A percentile compares a stretch with the other conserved stretches of the same genome.
phyloP scores from a whole-genome alignment of 352 stramenopile species.

The Globisporangium spiculum region DNA sequence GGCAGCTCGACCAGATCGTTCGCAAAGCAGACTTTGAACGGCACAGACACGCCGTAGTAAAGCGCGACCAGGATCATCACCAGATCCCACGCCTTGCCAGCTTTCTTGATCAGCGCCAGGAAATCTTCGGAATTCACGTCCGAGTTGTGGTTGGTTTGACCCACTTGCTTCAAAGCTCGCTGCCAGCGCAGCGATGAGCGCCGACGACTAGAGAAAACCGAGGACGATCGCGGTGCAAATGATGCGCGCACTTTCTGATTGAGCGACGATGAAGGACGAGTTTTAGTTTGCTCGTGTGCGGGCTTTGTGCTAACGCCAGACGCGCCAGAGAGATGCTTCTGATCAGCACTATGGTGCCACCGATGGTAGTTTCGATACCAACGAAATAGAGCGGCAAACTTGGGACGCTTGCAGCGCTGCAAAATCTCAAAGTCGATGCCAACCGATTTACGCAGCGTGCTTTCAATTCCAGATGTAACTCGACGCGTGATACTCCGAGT shows the following conservation, averaged over 20 bases:
- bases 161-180: background rate
- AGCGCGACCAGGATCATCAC: constrained; percentile 40
- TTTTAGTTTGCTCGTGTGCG: background rate
- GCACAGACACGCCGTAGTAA: constrained; percentile 41
- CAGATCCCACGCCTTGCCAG: constrained; percentile 47
- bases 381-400: constrained; percentile 40
- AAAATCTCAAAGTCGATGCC: constrained; percentile 63
- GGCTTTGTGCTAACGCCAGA: background rate
- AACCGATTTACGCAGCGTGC: constrained; percentile 17
- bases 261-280: background rate
- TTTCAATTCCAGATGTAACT: constrained; percentile 23
- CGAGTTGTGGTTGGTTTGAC: background rate
- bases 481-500: background rate
- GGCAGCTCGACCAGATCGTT: constrained; percentile 33
- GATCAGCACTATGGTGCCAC: constrained; percentile 24
- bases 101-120: constrained; percentile 29
- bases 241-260: background rate
- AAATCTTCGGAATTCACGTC: constrained; percentile 36
- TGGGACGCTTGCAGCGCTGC: constrained; percentile 40
- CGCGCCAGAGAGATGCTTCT: background rate
- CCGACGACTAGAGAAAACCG: constrained; percentile 1
- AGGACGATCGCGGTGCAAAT: constrained; percentile 1
- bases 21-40: constrained; percentile 61
- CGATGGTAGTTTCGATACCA: constrained; percentile 39
- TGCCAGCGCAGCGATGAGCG: constrained; percentile 21